These are phyloP conservation scores for Botryosphaeria dothidea DNA, from an alignment of 2,329 filamentous ascomycete genomes.

Conservation along the genomic window DNA sequence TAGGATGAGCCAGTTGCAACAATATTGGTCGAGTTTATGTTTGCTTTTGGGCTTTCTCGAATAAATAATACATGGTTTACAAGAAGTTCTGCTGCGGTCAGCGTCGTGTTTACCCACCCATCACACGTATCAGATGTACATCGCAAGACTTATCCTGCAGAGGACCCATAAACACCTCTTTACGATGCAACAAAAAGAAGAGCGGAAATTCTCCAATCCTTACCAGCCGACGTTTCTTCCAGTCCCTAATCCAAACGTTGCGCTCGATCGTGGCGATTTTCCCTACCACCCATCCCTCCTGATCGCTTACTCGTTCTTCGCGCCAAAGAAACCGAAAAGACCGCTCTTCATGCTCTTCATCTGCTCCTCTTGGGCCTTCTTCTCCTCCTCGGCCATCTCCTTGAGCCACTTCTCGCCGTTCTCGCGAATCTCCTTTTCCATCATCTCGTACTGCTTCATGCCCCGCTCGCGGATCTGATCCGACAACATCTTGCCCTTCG, in stretches of 20 bases:
- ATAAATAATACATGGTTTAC: slow-evolving; percentile 17
- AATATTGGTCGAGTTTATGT: neutral
- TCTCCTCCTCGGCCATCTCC: slow-evolving; percentile 85
- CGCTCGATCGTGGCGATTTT: neutral
- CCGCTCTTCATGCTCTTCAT: slow-evolving; percentile 90
- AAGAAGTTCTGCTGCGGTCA: slow-evolving; percentile 13
- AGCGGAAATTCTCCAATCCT: neutral
- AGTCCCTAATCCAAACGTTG: neutral
- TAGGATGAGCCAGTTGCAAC: neutral
- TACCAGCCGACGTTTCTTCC: neutral
- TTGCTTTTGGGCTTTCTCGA: neutral
- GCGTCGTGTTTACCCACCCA: neutral
- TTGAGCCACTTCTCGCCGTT: slow-evolving; percentile 95
- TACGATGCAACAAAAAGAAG: slow-evolving; percentile 1
- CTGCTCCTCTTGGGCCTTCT: slow-evolving; percentile 85
- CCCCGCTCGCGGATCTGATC: slow-evolving; percentile 92
- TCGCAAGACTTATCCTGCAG: neutral
- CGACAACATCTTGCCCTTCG: slow-evolving; percentile 95
- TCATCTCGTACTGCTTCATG: slow-evolving; percentile 81
- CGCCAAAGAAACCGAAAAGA: slow-evolving; percentile 60
- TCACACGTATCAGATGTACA: neutral
- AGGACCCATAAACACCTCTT: neutral
- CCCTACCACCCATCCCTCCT: neutral
- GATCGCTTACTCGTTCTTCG: slow-evolving; percentile 5
- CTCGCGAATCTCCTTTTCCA: slow-evolving; percentile 88